Evolutionary conservation across 2,329 filamentous ascomycete species (phyloP), one percentile per base, ranked within the genome.

Genomic region (Furcasterigmium sp.): DNA sequence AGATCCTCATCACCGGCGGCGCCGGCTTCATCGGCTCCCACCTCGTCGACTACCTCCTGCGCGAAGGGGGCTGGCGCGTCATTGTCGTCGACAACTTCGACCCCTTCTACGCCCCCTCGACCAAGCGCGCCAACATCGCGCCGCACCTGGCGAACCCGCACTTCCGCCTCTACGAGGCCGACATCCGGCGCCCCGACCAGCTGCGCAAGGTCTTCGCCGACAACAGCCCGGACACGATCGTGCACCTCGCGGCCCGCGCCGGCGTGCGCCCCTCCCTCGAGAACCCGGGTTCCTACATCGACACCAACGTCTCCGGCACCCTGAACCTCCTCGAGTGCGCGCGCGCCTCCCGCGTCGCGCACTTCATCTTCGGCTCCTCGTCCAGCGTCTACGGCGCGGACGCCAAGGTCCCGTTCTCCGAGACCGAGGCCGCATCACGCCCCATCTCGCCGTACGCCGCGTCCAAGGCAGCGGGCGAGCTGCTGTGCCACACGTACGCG

Each of bases 21-120:
- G 53, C 53, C 4, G 53, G 53, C 30, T 56, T 56, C 48, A 56
- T 54, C 34, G 52, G 53, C 10, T 56, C 53, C 3, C 43, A 56
- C 36, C 40, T 56, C 5, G 53, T 56, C n/a, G 52, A 53, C 5
- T 23, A 30, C 7, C 51, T 56, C 3, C 47, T 56, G 18, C 40
- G 36, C 10, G 49, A 52, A 34, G 52, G 49, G 15, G 32, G 41
- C 44, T 54, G 51, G 52, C 37, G 25, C 8, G 53, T 56, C 19
- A 38, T 42, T 10, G 52, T 56, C 11, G 39, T 54, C 3, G 53
- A 56, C 44, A 56, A 56, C 47, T 54, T 56, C 38, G 51, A 54
- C 38, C 41, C 47, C 41, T 53, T 49, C 32, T 54, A 56, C 39
- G 23, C 41, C 0, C 48, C 53, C 4, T 39, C 46, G 34, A 46